Evolutionary conservation across 163 green algal genomes (phyloP), one percentile per base, ranked within the genome.

Genomic region (Volvox carteri): DNA sequence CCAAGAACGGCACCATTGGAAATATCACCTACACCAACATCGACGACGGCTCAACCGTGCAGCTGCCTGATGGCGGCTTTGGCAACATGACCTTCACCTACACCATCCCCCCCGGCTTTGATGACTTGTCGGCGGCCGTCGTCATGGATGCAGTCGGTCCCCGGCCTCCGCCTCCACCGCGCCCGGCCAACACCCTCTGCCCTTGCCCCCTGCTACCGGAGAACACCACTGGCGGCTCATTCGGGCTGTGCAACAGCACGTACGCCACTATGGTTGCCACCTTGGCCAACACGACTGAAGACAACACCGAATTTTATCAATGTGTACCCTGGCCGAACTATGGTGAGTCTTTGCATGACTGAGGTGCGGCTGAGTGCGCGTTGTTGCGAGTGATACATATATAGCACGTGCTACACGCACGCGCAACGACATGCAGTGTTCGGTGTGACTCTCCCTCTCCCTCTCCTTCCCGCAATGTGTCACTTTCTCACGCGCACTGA

Each of bases 81-180:
- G 30, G 33, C 87, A 92, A 91, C 87, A 70, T 93, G 0, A 92
- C 87, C 0, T 93, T 93, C 42, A n/a, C 33, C 23, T 93, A 90
- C 72, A 70, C 33, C 30, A 75, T 93, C 0, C 91, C 91, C 18
- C 54, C 88, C 37, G 87, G 91, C 52, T 90, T 83, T 28, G 91
- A 93, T 65, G 91, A 93, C n/a, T 79, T 93, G n/a, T 91, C 84
- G 1, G 91, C 91, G 4, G 87, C 91, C 9, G 87, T 93, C 3
- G 83, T 86, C 0, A 88, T 93, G 84, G 58, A 91, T 30, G 65
- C 41, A 44, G 44, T 74, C 37, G 6, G 41, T 2, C 62, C 86
- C 0, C 54, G 78, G 4, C 79, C 84, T 37, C 86, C 90, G 48
- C 86, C 90, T 21, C 84, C 84, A n/a, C 84, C 84, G 0, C 50